Conservation (phyloP, 257 asterid genomes). For the Penstemon eatonii region DNA sequence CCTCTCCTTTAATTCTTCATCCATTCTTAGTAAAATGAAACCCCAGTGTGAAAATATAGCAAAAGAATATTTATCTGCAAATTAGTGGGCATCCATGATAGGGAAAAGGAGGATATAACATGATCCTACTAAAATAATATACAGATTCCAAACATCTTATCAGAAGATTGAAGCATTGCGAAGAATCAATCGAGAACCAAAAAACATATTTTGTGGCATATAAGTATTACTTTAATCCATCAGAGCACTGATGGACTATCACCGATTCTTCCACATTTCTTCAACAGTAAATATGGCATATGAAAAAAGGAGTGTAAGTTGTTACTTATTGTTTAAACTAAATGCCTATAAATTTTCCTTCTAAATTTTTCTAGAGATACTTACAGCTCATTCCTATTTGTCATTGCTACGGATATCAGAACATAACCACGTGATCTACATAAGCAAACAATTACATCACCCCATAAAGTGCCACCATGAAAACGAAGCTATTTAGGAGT, state of each 20-base stretch:
- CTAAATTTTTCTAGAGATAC: background rate
- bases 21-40: conserved; percentile 12
- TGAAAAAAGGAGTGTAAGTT: background rate
- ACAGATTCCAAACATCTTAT: conserved; percentile 7
- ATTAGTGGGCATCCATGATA: conserved; percentile 10
- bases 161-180: background rate
- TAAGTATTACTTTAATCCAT: conserved; percentile 2
- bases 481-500: conserved; percentile 15
- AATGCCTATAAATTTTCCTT: background rate
- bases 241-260: background rate
- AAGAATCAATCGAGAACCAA: conserved; percentile 1
- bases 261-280: conserved; percentile 3
- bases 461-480: conserved; percentile 14
- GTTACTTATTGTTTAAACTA: conserved; percentile 3
- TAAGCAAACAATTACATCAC: background rate
- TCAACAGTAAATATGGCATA: conserved; percentile 1
- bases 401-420: background rate
- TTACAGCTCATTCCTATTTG: conserved; percentile 10
- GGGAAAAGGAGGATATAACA: conserved; percentile 1
- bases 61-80: conserved; percentile 11
- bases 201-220: conserved; percentile 1
- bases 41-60: conserved; percentile 3
- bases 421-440: no score
- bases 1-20: background rate
- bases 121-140: background rate